Percentiles rank a stretch among this genome's conserved stretches.
These are phyloP conservation scores for Candida coleopterorum DNA, from an alignment of 805 yeast genomes.

Conservation along the genomic window DNA sequence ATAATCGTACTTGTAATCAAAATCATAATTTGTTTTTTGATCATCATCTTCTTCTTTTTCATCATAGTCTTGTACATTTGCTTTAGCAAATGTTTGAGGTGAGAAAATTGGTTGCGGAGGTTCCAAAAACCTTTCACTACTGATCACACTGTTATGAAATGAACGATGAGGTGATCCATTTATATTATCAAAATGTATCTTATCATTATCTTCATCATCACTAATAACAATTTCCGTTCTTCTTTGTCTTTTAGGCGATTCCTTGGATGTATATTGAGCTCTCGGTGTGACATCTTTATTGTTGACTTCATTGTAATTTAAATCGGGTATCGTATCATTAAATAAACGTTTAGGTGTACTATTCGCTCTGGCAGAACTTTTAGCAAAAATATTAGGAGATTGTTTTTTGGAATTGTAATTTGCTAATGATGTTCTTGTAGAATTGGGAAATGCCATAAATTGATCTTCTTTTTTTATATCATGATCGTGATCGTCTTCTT, in stretches of 20 bases:
- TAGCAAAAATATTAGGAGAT: slow-evolving; percentile 41
- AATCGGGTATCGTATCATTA: slow-evolving; percentile 23
- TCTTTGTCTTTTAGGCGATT: slow-evolving; percentile 63
- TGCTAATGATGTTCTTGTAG: slow-evolving; percentile 8
- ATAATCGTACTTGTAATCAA: slow-evolving; percentile 29
- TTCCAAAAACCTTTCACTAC: slow-evolving; percentile 49
- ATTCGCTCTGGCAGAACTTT: slow-evolving; percentile 26
- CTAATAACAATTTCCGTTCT: slow-evolving; percentile 43
- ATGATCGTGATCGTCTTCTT: slow-evolving; percentile 17
- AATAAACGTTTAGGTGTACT: slow-evolving; percentile 16
- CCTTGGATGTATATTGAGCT: slow-evolving; percentile 61
- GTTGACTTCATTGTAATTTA: slow-evolving; percentile 11
- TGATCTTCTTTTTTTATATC: slow-evolving; percentile 6
- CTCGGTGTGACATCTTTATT: slow-evolving; percentile 44
- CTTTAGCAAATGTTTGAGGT: slow-evolving; percentile 59
- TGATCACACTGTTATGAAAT: slow-evolving; percentile 27
- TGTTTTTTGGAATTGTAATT: slow-evolving; percentile 18
- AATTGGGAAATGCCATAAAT: slow-evolving; percentile 26
- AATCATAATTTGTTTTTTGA: slow-evolving; percentile 14
- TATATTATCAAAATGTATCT: slow-evolving; percentile 11
- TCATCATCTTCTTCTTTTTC: not conserved
- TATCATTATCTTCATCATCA: slow-evolving; percentile 32
- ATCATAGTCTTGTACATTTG: slow-evolving; percentile 16
- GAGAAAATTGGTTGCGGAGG: slow-evolving; percentile 66
- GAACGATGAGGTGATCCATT: slow-evolving; percentile 34